Evolutionary conservation across 2,329 filamentous ascomycete genomes (phyloP).

Genomic region (Gyromitra esculenta): DNA sequence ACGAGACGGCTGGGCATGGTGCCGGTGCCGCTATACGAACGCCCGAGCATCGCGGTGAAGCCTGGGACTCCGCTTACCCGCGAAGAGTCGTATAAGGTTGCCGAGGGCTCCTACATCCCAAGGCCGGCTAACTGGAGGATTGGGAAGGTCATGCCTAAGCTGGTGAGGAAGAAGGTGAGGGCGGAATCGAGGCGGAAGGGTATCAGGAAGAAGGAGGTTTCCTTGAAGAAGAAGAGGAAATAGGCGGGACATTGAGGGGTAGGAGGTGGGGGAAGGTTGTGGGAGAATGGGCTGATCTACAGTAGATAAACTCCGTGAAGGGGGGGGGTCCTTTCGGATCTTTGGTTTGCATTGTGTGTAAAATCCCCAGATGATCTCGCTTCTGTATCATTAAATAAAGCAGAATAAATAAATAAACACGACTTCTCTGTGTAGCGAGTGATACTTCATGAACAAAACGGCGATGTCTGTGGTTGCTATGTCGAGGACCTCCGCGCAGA

Average conservation of each 20-base stretch:
- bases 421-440: too few species aligned
- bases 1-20: constrained; percentile 80
- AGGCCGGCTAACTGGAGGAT: constrained; percentile 54
- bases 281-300: neutral
- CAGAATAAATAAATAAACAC: neutral
- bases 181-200: constrained; percentile 52
- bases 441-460: too few species aligned
- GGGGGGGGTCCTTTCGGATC: neutral
- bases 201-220: constrained; percentile 44
- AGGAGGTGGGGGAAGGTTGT: neutral
- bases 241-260: neutral
- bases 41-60: constrained; percentile 12
- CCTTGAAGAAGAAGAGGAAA: constrained; percentile 49
- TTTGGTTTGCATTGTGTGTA: constrained; percentile 10
- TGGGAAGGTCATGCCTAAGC: constrained; percentile 52
- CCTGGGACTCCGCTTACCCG: constrained; percentile 42
- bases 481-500: too few species aligned
- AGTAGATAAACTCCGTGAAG: neutral
- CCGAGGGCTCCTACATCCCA: constrained; percentile 53
- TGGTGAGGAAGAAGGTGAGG: constrained; percentile 52
- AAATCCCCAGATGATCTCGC: neutral
- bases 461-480: too few species aligned
- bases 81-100: constrained; percentile 52
- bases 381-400: constrained; percentile 18
- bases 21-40: constrained; percentile 61